phyloP scores from a whole-genome alignment of 371 early-diverging fungal species.

The Apophysomyces ossiformis region DNA sequence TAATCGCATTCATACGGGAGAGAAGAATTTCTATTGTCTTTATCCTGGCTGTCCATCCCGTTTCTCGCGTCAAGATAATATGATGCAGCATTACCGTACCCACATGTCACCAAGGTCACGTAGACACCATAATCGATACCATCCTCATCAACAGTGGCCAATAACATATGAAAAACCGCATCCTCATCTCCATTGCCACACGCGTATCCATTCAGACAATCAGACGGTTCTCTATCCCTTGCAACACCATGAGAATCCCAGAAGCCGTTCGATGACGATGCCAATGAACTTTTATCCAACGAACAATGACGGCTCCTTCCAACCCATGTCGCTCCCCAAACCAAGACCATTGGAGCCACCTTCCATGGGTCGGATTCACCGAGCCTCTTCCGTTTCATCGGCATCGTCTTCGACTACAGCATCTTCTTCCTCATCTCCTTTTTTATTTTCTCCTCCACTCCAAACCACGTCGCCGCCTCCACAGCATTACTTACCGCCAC shows the following conservation, averaged over 20 bases:
- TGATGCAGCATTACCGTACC: conserved; percentile 89
- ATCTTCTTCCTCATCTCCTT: conserved; percentile 17
- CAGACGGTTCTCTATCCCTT: conserved; percentile 14
- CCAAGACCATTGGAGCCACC: conserved; percentile 25
- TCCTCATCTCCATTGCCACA: conserved; percentile 20
- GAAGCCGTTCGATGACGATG: conserved; percentile 4
- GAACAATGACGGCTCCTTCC: neutral
- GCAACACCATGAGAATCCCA: conserved; percentile 1
- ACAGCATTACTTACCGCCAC: conserved; percentile 20
- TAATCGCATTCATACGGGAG: conserved; percentile 89
- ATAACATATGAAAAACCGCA: conserved; percentile 18
- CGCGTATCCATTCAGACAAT: conserved; percentile 22
- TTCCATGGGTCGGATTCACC: conserved; percentile 9
- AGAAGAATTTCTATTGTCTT: conserved; percentile 86
- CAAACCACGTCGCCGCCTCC: conserved; percentile 16
- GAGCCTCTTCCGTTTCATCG: conserved; percentile 25
- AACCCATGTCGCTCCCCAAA: conserved; percentile 15
- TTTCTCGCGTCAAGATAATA: conserved; percentile 89
- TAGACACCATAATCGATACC: conserved; percentile 32
- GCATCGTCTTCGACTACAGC: conserved; percentile 20
- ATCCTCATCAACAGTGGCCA: conserved; percentile 16
- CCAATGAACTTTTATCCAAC: neutral
- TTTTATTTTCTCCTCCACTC: conserved; percentile 17
- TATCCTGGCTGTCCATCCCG: conserved; percentile 78
- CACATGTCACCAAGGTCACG: conserved; percentile 70